A percentile compares a stretch with the other conserved stretches of the same genome.
These are phyloP conservation scores for Lactuca sativa DNA, from an alignment of 129 eudicot species.

Conservation along the genomic window DNA sequence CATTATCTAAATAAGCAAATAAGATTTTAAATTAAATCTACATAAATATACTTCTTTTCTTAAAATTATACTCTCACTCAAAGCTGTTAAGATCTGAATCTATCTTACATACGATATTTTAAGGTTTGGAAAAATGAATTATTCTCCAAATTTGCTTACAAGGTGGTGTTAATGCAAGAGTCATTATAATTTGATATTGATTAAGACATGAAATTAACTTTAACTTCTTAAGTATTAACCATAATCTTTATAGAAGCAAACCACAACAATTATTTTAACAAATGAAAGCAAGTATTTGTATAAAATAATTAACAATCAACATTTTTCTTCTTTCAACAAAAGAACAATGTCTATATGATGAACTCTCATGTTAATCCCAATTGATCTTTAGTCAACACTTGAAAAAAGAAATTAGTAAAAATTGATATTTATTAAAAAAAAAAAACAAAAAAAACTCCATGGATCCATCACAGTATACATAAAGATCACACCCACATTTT, in stretches of 20 bases:
- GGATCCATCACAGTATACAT: constrained; percentile 29
- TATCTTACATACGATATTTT: neutral
- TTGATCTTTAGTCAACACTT: neutral
- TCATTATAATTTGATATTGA: too few relatives aligned
- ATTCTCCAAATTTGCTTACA: too few relatives aligned
- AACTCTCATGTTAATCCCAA: neutral
- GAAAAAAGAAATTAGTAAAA: neutral
- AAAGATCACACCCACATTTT: constrained; percentile 30
- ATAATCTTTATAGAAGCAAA: too few relatives aligned
- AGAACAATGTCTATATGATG: neutral
- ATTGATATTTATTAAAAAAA: constrained; percentile 21
- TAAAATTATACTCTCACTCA: neutral
- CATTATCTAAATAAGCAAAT: neutral
- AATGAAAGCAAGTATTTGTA: too few relatives aligned
- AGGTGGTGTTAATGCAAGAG: neutral
- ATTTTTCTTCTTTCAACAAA: too few relatives aligned
- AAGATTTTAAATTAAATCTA: neutral
- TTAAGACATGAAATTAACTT: too few relatives aligned
- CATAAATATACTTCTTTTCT: neutral
- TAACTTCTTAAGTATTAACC: too few relatives aligned
- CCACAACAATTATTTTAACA: too few relatives aligned
- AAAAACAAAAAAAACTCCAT: constrained; percentile 1
- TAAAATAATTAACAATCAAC: too few relatives aligned
- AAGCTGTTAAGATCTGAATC: neutral
- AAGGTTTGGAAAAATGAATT: neutral